Evolutionary conservation across 495 filamentous ascomycete species (phyloP).

Genomic region (Tuber microsphaerosporum): DNA sequence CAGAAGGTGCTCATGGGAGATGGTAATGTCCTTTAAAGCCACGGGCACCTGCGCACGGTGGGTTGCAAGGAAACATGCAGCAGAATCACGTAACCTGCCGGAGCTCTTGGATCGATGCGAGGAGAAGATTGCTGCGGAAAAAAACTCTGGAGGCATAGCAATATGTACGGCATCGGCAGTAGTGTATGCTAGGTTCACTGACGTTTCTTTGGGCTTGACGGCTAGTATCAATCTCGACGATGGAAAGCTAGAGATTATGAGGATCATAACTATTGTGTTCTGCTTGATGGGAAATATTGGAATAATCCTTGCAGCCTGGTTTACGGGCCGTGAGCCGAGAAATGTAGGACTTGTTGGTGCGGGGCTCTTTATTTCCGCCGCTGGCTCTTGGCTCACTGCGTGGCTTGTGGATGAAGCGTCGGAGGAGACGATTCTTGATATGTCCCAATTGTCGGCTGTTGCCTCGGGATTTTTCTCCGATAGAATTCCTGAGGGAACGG

Average conservation of each 20-base stretch:
- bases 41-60: slow-evolving; percentile 11
- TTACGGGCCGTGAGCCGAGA: neutral
- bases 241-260: slow-evolving; percentile 1
- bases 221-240: slow-evolving; percentile 12
- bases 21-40: neutral
- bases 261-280: neutral
- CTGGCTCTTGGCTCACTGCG: slow-evolving; percentile 18
- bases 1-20: neutral
- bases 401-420: slow-evolving; percentile 15
- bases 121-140: neutral
- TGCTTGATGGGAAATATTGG: slow-evolving; percentile 7
- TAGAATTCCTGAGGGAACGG: neutral
- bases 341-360: slow-evolving; percentile 5
- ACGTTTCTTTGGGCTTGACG: slow-evolving; percentile 16
- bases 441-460: neutral
- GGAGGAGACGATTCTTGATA: neutral
- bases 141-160: neutral
- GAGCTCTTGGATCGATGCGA: neutral
- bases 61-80: slow-evolving; percentile 11
- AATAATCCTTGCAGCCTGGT: slow-evolving; percentile 10
- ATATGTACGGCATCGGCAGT: slow-evolving; percentile 9
- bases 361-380: slow-evolving; percentile 9
- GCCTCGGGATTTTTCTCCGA: slow-evolving; percentile 17
- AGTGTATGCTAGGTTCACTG: slow-evolving; percentile 12
- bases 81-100: neutral